Evolutionary conservation across 306 rosid genomes (phyloP).

Genomic region (Gillenia trifoliata): DNA sequence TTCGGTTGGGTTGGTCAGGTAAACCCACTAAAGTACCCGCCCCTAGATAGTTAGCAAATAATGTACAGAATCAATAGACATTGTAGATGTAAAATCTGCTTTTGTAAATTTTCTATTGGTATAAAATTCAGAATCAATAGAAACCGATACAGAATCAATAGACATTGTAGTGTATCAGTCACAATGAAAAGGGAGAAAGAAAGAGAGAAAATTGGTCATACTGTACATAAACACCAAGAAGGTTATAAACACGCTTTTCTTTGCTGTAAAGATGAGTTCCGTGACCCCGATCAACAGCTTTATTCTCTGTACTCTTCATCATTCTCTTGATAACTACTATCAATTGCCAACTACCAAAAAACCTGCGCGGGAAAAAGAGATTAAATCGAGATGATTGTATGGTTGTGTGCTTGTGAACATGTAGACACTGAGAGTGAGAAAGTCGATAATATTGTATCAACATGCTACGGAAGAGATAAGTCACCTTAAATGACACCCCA

Average conservation of each 20-base stretch:
- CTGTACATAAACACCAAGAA: neutral
- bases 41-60: neutral
- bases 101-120: neutral
- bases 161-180: no score
- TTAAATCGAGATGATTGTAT: neutral
- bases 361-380: neutral
- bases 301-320: slow-evolving; percentile 5
- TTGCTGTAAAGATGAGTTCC: neutral
- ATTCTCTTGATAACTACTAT: neutral
- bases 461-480: neutral
- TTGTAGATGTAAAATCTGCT: neutral
- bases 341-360: slow-evolving; percentile 11
- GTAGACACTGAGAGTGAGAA: neutral
- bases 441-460: neutral
- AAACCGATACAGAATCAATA: no score
- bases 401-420: neutral
- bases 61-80: neutral
- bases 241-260: neutral
- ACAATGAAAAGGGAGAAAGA: neutral
- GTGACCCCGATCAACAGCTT: neutral
- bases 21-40: neutral
- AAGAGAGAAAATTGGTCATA: neutral
- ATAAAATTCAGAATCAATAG: neutral
- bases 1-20: neutral
- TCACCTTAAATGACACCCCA: slow-evolving; percentile 38